Evolutionary conservation across 2,329 filamentous ascomycete species (phyloP), one percentile per base, ranked within the genome.

Genomic region (Cladophialophora carrionii): DNA sequence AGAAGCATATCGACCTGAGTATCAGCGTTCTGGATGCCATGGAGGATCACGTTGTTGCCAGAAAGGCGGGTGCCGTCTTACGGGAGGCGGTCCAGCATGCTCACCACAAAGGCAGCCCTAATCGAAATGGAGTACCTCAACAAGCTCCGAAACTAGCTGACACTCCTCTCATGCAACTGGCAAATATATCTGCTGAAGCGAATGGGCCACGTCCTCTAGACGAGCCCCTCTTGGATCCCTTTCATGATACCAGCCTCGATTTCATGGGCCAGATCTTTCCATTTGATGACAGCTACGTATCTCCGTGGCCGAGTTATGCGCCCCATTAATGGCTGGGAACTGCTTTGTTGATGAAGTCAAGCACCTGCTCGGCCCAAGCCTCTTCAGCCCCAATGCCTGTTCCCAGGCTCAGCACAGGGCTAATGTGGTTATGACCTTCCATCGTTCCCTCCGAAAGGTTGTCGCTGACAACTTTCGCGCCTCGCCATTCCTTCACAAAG

Each of bases 1-100:
- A 72, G 24, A 67, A 68, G 8, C 72, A 71, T 24, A 73, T 78
- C 34, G 73, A 77, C 59, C 77, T 76, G 71, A 73, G 76, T 1
- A 71, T 79, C 10, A 76, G 78, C 54, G 77, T 79, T 24, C 71
- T 80, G 6, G 76, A 78, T 61, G 73, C 77, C 3, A 79, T 79
- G 77, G 74, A 78, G 26, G 77, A 80, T 61, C 76, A 73, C 1
- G 73, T 76, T 51, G 77, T 79, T 14, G 76, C 78, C 0, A 72
- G 72, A 14, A 78, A 78, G 55, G 78, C 76, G 3, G 41, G 41
- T 2, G 46, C 9, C 24, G n/a, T 57, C n/a, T 17, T 63, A 14
- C 43, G 34, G 26, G 22, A 52, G 24, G 31, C 54, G 9, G n/a
- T 54, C 17, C 48, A 29, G 26, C 20, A 52, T 24, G 26, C 22